A percentile compares a stretch with the other conserved stretches of the same genome.
These are phyloP conservation scores for Xylona heveae DNA, from an alignment of 495 filamentous ascomycete genomes.

Conservation along the genomic window DNA sequence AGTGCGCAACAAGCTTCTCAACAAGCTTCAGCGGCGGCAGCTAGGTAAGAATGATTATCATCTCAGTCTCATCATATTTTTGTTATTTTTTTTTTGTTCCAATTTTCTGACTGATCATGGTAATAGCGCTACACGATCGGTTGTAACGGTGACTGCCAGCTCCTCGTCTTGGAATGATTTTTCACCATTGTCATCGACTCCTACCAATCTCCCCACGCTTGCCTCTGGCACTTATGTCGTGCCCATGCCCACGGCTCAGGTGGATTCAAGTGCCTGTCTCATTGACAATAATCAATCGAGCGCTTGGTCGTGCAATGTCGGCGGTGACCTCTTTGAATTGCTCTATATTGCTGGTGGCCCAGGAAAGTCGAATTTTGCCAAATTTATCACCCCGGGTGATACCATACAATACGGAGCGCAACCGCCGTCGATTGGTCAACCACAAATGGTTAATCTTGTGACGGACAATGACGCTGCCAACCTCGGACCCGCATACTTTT, in stretches of 20 bases:
- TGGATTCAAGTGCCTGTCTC: slow-evolving; percentile 45
- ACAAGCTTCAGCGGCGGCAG: no score
- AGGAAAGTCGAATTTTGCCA: not conserved
- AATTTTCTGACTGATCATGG: slow-evolving; percentile 8
- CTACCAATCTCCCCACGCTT: slow-evolving; percentile 32
- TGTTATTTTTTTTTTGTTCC: no score
- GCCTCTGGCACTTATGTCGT: slow-evolving; percentile 44
- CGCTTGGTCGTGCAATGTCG: slow-evolving; percentile 56
- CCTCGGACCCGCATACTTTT: slow-evolving; percentile 57
- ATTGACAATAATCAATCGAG: slow-evolving; percentile 29
- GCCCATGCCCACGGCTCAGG: slow-evolving; percentile 29
- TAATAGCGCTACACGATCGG: slow-evolving; percentile 7
- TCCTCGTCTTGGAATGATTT: slow-evolving; percentile 46
- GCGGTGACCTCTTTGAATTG: no score
- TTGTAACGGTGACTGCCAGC: slow-evolving; percentile 29
- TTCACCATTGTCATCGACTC: slow-evolving; percentile 33
- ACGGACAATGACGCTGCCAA: slow-evolving; percentile 36
- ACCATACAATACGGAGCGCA: slow-evolving; percentile 44
- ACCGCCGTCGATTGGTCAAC: slow-evolving; percentile 30
- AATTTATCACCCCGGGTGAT: not conserved
- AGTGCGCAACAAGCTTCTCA: slow-evolving; percentile 12
- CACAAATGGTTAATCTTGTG: slow-evolving; percentile 34
- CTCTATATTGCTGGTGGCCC: no score
- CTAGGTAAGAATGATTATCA: no score
- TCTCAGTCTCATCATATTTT: no score